Conservation (phyloP, 1,284 basidiomycete species). For the Bjerkandera adusta region DNA sequence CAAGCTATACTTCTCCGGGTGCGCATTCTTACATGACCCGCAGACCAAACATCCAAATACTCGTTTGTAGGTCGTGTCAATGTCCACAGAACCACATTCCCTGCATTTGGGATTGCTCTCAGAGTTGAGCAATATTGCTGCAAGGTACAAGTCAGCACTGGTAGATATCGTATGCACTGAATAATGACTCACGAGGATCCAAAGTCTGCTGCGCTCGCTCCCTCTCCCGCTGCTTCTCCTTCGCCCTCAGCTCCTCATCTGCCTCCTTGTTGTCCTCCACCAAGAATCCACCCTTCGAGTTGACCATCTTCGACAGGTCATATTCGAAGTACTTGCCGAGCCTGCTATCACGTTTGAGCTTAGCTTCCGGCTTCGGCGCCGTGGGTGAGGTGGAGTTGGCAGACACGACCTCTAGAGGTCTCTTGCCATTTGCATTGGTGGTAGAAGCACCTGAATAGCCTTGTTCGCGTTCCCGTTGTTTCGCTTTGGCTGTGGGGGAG, state of each 20-base stretch:
- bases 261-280: conserved; percentile 80
- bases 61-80: conserved; percentile 79
- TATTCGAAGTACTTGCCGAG: conserved; percentile 92
- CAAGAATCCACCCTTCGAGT: conserved; percentile 92
- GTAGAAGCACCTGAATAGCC: conserved; percentile 44
- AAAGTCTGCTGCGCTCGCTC: conserved; percentile 63
- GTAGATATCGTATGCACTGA: conserved; percentile 1
- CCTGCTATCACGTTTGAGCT: conserved; percentile 67
- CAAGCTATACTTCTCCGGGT: conserved; percentile 90
- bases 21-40: conserved; percentile 84
- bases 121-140: conserved; percentile 68
- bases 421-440: conserved; percentile 32
- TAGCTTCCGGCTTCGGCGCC: conserved; percentile 42
- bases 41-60: conserved; percentile 87
- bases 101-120: conserved; percentile 77
- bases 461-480: conserved; percentile 42
- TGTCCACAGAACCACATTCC: conserved; percentile 82
- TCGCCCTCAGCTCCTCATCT: conserved; percentile 62
- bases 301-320: conserved; percentile 95
- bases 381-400: conserved; percentile 62
- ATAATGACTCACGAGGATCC: conserved; percentile 63
- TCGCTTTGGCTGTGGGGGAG: conserved; percentile 38
- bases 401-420: conserved; percentile 35
- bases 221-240: conserved; percentile 76
- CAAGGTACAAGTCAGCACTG: not conserved